Evolutionary conservation across 2,329 filamentous ascomycete genomes (phyloP).

Genomic region (Pseudocercospora musae): DNA sequence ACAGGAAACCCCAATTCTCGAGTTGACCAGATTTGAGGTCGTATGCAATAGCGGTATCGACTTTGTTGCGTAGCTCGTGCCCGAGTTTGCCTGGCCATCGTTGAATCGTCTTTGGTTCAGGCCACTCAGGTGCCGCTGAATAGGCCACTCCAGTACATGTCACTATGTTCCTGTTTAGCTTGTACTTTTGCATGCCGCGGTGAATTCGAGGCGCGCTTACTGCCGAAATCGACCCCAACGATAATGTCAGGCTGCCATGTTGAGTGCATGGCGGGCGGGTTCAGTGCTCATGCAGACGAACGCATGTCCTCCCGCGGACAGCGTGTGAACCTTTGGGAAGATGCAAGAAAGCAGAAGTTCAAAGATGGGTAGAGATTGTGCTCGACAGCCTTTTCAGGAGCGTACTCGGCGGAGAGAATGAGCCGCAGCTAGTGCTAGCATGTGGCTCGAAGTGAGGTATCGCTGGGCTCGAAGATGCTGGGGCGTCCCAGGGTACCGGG

Average conservation of each 20-base stretch:
- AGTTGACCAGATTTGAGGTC: neutral
- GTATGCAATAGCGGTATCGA: conserved; percentile 21
- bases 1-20: conserved; percentile 22
- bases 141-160: conserved; percentile 18
- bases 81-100: conserved; percentile 22
- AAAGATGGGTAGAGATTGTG: too few species aligned
- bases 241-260: neutral
- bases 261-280: neutral
- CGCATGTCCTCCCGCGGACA: too few species aligned
- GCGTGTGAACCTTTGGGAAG: too few species aligned
- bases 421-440: too few species aligned
- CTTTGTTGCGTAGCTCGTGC: conserved; percentile 21
- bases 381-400: too few species aligned
- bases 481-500: neutral
- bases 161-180: neutral
- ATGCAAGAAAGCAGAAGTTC: too few species aligned
- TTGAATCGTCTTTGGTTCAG: conserved; percentile 19
- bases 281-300: too few species aligned
- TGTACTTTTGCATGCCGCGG: too few species aligned
- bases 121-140: conserved; percentile 18
- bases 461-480: too few species aligned
- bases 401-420: too few species aligned
- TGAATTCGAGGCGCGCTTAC: too few species aligned
- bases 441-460: too few species aligned
- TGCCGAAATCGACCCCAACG: neutral